These are phyloP conservation scores for Sporothrix globosa DNA, from an alignment of 2,329 filamentous ascomycete species.

Conservation along the genomic window DNA sequence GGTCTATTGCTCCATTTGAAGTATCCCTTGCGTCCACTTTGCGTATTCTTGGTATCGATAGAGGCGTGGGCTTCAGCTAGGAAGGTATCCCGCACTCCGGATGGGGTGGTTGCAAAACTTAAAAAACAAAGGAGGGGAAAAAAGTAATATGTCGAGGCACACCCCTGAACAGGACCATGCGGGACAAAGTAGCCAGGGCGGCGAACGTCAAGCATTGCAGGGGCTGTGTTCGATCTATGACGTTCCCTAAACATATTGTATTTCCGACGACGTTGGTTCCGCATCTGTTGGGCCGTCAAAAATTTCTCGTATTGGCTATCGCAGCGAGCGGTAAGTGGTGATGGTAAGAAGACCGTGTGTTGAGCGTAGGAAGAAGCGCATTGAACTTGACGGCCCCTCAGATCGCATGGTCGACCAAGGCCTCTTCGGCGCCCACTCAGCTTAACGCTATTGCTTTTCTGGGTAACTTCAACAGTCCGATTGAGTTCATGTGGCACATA, in stretches of 20 bases:
- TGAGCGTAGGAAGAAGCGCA: no score
- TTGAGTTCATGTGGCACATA: not conserved
- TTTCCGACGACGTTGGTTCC: not conserved
- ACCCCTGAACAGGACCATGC: constrained; percentile 16
- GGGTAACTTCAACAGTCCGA: not conserved
- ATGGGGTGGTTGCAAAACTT: no score
- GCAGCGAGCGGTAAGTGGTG: not conserved
- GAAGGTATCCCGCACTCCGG: no score
- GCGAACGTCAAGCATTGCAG: constrained; percentile 17
- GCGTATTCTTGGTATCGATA: no score
- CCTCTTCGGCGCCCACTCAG: no score
- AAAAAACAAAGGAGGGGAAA: no score
- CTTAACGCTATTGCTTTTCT: not conserved
- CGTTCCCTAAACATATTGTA: not conserved
- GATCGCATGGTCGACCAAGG: no score
- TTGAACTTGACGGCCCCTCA: no score
- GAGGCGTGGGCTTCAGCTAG: no score
- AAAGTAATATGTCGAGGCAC: not conserved
- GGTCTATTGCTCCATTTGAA: not conserved
- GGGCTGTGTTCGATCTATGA: constrained; percentile 7
- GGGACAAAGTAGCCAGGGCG: not conserved
- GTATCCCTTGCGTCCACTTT: constrained; percentile 19
- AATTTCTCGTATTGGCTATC: not conserved
- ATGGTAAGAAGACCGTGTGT: no score
- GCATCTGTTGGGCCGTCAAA: not conserved